Conservation (phyloP, 345 rosid species). For the thale cress (Arabidopsis thaliana) region TAIR10.1 NC_003075.7:2628001-2628500, state of each 20-base stretch:
- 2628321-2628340: constrained; percentile 67
- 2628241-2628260: constrained; percentile 71
- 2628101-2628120: background rate
- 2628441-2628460: constrained; percentile 71
- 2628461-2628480: constrained; percentile 85
- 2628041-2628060: constrained; percentile 76
- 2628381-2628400: background rate
- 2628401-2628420: background rate
- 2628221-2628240: constrained; percentile 70
- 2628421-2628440: constrained; percentile 53
- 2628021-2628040: constrained; percentile 76
- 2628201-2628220: constrained; percentile 71
- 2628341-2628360: background rate
- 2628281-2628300: constrained; percentile 81
- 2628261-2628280: constrained; percentile 65
- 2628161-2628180: constrained; percentile 59
- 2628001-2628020: constrained; percentile 70
- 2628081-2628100: background rate
- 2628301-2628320: constrained; percentile 91
- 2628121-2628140: background rate
- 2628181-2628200: constrained; percentile 65
- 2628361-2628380: background rate
- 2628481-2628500: constrained; percentile 85
- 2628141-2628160: background rate
- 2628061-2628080: constrained; percentile 79